These are phyloP conservation scores for Triangularia verruculosa DNA, from an alignment of 2,329 filamentous ascomycete species.

Conservation along the genomic window DNA sequence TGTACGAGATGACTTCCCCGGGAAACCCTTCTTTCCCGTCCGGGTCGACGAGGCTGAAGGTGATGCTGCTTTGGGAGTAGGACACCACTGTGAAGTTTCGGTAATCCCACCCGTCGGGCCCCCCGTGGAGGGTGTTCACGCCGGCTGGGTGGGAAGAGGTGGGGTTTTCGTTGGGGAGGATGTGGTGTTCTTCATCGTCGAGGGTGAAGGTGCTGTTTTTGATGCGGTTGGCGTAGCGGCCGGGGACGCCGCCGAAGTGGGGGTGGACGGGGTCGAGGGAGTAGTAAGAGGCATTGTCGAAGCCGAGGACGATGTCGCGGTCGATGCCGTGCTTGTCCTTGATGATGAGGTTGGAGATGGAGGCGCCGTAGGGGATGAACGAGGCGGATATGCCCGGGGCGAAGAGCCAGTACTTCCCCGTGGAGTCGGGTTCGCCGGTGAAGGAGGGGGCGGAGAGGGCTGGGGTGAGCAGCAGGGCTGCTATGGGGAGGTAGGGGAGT, in stretches of 20 bases:
- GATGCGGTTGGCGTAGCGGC: conserved; percentile 79
- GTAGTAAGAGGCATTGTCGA: conserved; percentile 74
- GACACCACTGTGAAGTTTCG: conserved; percentile 74
- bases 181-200: conserved; percentile 58
- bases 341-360: conserved; percentile 68
- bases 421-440: conserved; percentile 44
- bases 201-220: conserved; percentile 71
- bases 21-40: conserved; percentile 76
- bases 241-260: conserved; percentile 70
- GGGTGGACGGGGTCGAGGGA: conserved; percentile 60
- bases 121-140: conserved; percentile 66
- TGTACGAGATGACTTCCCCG: conserved; percentile 69
- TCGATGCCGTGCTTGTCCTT: conserved; percentile 65
- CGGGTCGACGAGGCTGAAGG: conserved; percentile 70
- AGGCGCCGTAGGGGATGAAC: conserved; percentile 74
- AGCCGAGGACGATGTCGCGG: conserved; percentile 70
- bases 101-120: conserved; percentile 71
- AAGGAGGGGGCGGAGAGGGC: conserved; percentile 22
- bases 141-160: conserved; percentile 49
- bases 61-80: conserved; percentile 65
- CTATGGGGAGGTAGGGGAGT: conserved; percentile 12
- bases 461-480: conserved; percentile 34
- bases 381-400: conserved; percentile 63
- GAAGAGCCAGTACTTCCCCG: conserved; percentile 70
- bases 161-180: conserved; percentile 62